These are phyloP conservation scores for Colletotrichum gigasporum DNA, from an alignment of 2,329 filamentous ascomycete species.

Conservation along the genomic window DNA sequence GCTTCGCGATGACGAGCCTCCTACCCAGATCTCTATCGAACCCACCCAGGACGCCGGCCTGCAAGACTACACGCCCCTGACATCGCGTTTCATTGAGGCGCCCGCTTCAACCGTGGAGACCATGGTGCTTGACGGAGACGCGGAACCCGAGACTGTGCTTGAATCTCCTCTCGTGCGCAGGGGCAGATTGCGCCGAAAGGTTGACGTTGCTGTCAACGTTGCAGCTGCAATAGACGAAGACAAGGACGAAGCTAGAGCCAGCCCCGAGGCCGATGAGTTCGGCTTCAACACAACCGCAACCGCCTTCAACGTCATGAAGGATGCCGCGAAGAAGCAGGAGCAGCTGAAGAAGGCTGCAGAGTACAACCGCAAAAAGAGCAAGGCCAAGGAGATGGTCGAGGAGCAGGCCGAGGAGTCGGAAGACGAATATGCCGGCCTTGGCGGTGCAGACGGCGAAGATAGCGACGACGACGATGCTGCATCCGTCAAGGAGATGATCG, in stretches of 20 bases:
- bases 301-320: slow-evolving; percentile 78
- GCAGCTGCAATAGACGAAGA: slow-evolving; percentile 52
- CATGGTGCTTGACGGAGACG: slow-evolving; percentile 58
- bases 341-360: slow-evolving; percentile 60
- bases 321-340: slow-evolving; percentile 66
- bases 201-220: slow-evolving; percentile 48
- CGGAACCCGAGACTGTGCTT: slow-evolving; percentile 50
- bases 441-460: slow-evolving; percentile 89
- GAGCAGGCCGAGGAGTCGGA: slow-evolving; percentile 98
- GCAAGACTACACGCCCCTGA: slow-evolving; percentile 76
- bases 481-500: slow-evolving; percentile 86
- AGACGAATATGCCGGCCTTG: slow-evolving; percentile 95
- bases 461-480: slow-evolving; percentile 77
- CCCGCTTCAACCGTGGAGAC: slow-evolving; percentile 79
- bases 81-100: slow-evolving; percentile 70
- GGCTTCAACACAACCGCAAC: slow-evolving; percentile 54
- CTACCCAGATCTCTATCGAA: slow-evolving; percentile 75
- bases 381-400: slow-evolving; percentile 86
- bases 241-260: slow-evolving; percentile 43
- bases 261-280: slow-evolving; percentile 43
- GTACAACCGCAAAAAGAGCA: slow-evolving; percentile 87
- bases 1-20: slow-evolving; percentile 49
- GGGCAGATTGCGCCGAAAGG: slow-evolving; percentile 60
- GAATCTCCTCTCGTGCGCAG: slow-evolving; percentile 74
- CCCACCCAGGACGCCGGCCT: slow-evolving; percentile 86